These are phyloP conservation scores for Lepiota brunneoincarnata DNA, from an alignment of 768 basidiomycete species.

Conservation along the genomic window DNA sequence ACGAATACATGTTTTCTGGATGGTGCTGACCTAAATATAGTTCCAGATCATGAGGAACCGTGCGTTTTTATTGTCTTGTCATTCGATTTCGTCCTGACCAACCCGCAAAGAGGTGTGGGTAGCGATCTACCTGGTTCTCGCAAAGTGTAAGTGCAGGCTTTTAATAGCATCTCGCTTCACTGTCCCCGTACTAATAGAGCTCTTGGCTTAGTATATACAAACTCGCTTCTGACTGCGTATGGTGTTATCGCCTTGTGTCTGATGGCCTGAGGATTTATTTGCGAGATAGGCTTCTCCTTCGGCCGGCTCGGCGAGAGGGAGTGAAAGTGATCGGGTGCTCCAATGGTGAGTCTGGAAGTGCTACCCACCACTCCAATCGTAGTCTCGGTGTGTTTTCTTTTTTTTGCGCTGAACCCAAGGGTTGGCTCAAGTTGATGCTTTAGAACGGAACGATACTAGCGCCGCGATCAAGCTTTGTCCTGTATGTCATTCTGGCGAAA, in stretches of 20 bases:
- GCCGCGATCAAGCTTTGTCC: too few species aligned
- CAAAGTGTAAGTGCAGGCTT: slow-evolving; percentile 18
- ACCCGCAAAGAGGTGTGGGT: slow-evolving; percentile 22
- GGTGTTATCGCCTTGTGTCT: neutral
- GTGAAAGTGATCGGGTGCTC: neutral
- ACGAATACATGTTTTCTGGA: neutral
- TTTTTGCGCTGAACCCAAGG: neutral
- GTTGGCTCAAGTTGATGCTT: neutral
- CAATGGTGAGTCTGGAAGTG: neutral
- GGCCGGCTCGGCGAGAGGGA: neutral
- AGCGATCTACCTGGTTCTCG: slow-evolving; percentile 22
- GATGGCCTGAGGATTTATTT: neutral
- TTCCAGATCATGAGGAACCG: slow-evolving; percentile 21
- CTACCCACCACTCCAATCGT: neutral
- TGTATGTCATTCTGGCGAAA: too few species aligned
- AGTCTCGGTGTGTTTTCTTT: neutral
- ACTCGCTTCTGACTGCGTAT: slow-evolving; percentile 22
- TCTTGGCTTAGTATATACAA: slow-evolving; percentile 24
- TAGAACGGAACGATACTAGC: neutral
- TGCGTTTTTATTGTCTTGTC: slow-evolving; percentile 1
- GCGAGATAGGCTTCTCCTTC: neutral
- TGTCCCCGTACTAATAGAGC: neutral
- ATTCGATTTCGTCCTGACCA: neutral
- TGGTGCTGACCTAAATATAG: slow-evolving; percentile 11
- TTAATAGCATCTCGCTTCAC: too few species aligned